Base-by-base conservation (phyloP, 2,329 filamentous ascomycete genomes). In the Trichoderma aggressivum region DNA sequence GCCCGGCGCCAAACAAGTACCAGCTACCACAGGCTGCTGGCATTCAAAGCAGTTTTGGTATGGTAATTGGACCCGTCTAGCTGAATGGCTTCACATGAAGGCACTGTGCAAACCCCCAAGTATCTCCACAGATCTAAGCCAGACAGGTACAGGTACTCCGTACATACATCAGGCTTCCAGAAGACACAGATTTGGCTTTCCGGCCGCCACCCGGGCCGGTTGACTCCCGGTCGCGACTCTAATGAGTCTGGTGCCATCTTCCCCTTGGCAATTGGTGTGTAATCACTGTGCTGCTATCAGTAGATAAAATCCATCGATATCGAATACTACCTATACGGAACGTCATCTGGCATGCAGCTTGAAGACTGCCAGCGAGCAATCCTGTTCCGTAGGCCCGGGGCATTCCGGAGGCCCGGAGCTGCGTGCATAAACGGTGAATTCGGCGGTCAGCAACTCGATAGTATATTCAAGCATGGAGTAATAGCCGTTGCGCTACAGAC, bases 401-500 rank as follows among this genome's bases (percentile, higher is more conserved):
- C 24, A 28, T 62, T 28, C 30, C 63, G 63, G 53, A 56, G 63
- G 12, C 28, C 66, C 66, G 58, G 39, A 69, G 43, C 24, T 70
- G 56, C 58, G 12, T 16, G 66, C 66, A 70, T 47, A 55, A 21
- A 39, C 32, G 61, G 24, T 36, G 28, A 59, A 65, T 70, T n/a
- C 36, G 34, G 69, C 69, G 69, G 69, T 70, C 69, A 70, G 53
- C 36, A 65, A 28, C 47, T 50, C 50, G 24, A 59, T 34, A n/a
- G 34, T 43, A 34, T 32, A 47, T 16, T 62, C 34, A 43, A 26
- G 24, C n/a, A 59, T 21, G 24, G 7, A 59, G 36, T 26, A n/a
- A 43, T 30, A n/a, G 26, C 18, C 11, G 34, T 34, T 30, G 63
- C 63, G 55, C 65, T 60, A 30, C 24, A 18, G 36, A 26, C 3